These are phyloP conservation scores for Hapsidospora chrysogenum DNA, from an alignment of 495 filamentous ascomycete genomes.

Conservation along the genomic window DNA sequence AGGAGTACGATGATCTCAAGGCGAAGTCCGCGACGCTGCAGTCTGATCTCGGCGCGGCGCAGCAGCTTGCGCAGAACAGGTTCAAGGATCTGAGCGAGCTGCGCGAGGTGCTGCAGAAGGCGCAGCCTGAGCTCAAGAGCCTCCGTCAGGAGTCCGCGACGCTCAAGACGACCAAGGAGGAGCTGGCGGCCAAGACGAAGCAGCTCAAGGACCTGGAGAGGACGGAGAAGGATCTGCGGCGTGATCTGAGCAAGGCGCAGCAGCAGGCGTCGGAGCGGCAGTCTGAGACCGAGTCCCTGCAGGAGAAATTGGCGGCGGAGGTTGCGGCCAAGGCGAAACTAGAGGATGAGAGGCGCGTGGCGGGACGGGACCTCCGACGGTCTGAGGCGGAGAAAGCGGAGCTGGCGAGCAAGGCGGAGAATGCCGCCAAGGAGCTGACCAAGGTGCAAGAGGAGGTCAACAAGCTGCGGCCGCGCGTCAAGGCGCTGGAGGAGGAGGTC, in stretches of 20 bases:
- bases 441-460: slow-evolving; percentile 53
- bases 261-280: slow-evolving; percentile 56
- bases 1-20: slow-evolving; percentile 63
- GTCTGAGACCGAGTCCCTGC: slow-evolving; percentile 55
- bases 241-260: slow-evolving; percentile 52
- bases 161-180: slow-evolving; percentile 53
- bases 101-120: slow-evolving; percentile 59
- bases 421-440: slow-evolving; percentile 44
- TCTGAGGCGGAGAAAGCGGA: slow-evolving; percentile 66
- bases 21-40: slow-evolving; percentile 50
- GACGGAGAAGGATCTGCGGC: slow-evolving; percentile 62
- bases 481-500: slow-evolving; percentile 55
- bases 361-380: slow-evolving; percentile 57
- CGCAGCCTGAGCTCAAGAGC: slow-evolving; percentile 67
- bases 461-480: slow-evolving; percentile 41
- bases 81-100: slow-evolving; percentile 80
- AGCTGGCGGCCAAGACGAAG: slow-evolving; percentile 45
- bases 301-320: slow-evolving; percentile 60
- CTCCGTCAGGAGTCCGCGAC: slow-evolving; percentile 60
- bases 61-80: slow-evolving; percentile 67
- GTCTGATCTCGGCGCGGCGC: slow-evolving; percentile 69
- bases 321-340: slow-evolving; percentile 50
- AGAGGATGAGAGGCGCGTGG: slow-evolving; percentile 56
- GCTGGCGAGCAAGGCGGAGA: slow-evolving; percentile 53
- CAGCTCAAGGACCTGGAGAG: slow-evolving; percentile 62